Percentiles rank a stretch among this genome's conserved stretches.
Evolutionary conservation across 75 land plant genomes (phyloP).

Genomic region (Cryptomeria japonica): DNA sequence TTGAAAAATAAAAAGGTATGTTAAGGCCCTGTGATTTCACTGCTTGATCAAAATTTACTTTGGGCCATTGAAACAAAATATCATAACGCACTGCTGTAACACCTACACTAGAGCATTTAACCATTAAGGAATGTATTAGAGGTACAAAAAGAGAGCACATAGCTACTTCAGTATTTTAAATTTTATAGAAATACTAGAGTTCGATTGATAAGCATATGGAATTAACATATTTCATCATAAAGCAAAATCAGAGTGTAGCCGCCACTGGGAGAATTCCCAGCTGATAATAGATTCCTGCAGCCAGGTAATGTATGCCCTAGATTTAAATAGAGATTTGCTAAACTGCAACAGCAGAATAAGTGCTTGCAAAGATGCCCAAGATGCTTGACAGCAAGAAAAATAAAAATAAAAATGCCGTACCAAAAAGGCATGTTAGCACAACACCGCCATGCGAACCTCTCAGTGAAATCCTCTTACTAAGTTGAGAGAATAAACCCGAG

Average conservation of each 20-base stretch:
- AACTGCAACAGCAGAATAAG: background rate
- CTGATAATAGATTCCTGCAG: background rate
- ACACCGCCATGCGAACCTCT: background rate
- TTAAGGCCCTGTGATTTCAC: background rate
- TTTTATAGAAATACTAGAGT: background rate
- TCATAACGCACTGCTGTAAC: background rate
- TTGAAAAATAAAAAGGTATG: too few relatives aligned
- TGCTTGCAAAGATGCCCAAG: background rate
- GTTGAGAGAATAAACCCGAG: background rate
- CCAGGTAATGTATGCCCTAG: background rate
- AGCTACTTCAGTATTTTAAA: background rate
- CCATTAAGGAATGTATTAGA: background rate
- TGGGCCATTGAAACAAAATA: background rate
- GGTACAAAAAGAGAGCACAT: background rate
- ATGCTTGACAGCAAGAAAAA: slow-evolving; percentile 2
- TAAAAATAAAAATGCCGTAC: background rate
- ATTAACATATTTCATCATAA: background rate
- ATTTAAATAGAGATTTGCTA: background rate
- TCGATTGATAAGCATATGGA: background rate
- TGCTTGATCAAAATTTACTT: too few relatives aligned
- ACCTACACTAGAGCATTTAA: background rate
- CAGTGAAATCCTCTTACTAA: background rate
- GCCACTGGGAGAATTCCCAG: background rate
- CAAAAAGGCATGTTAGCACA: background rate
- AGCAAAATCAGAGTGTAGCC: background rate